These are phyloP conservation scores for Paracoccidioides lutzii DNA, from an alignment of 2,329 filamentous ascomycete species.

Conservation along the genomic window DNA sequence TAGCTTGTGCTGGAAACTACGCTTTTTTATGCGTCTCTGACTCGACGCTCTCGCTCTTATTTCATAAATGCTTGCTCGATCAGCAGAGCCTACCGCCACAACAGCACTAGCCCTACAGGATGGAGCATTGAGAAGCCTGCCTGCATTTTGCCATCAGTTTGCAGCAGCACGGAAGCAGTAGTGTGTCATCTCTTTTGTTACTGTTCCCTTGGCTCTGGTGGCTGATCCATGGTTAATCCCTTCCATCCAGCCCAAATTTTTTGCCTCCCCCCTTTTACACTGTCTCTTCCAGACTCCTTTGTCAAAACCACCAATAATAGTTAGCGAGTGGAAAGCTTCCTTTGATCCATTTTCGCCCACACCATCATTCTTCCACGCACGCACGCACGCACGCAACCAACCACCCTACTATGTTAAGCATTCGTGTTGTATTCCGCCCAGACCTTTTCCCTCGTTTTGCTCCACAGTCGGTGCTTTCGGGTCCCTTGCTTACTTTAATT, in stretches of 20 bases:
- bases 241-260: background rate
- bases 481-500: no score
- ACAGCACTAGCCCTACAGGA: background rate
- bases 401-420: no score
- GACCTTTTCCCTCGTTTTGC: no score
- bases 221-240: background rate
- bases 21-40: background rate
- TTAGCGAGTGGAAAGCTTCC: background rate
- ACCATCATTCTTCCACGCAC: background rate
- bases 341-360: background rate
- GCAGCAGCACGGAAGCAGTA: background rate
- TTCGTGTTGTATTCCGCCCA: no score
- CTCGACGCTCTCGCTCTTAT: background rate
- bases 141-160: background rate
- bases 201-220: background rate
- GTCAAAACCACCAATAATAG: background rate
- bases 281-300: background rate
- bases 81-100: background rate
- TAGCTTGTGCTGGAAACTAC: conserved; percentile 4
- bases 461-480: no score
- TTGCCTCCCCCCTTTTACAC: background rate
- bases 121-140: background rate
- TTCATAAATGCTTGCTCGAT: background rate
- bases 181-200: background rate
- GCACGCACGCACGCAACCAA: background rate